Evolutionary conservation across 2,329 filamentous ascomycete genomes (phyloP).

Genomic region (Dothistroma septosporum): DNA sequence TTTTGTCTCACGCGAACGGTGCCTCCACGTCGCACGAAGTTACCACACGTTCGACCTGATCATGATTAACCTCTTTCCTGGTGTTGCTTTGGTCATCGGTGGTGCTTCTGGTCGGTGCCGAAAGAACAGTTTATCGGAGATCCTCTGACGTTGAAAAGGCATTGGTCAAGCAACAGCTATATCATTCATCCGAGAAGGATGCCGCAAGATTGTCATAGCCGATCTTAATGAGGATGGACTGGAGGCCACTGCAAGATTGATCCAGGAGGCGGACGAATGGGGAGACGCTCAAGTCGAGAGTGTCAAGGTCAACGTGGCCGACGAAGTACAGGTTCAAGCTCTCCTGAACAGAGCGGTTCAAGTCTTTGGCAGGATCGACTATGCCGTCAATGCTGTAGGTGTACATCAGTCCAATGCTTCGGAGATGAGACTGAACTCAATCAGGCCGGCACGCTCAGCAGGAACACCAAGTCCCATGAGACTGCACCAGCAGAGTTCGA

Average conservation of each 20-base stretch:
- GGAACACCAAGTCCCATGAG: slow-evolving; percentile 37
- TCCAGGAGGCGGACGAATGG: slow-evolving; percentile 25
- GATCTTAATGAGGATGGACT: slow-evolving; percentile 37
- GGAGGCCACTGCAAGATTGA: slow-evolving; percentile 34
- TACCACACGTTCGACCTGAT: slow-evolving; percentile 5
- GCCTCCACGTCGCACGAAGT: slow-evolving; percentile 8
- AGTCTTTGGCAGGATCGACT: slow-evolving; percentile 43
- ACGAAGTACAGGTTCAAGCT: slow-evolving; percentile 34
- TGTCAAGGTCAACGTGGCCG: slow-evolving; percentile 36
- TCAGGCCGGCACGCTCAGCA: slow-evolving; percentile 38
- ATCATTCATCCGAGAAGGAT: slow-evolving; percentile 46
- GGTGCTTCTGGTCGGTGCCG: slow-evolving; percentile 30
- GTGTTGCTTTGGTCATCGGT: slow-evolving; percentile 35
- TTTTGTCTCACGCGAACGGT: neutral
- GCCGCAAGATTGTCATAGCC: slow-evolving; percentile 41
- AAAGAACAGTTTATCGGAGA: neutral
- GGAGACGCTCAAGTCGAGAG: slow-evolving; percentile 25
- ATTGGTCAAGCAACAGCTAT: slow-evolving; percentile 44
- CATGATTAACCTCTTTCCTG: slow-evolving; percentile 26
- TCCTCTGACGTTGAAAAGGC: slow-evolving; percentile 27
- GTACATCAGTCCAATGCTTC: neutral
- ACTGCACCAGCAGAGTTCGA: slow-evolving; percentile 41
- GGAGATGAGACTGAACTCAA: neutral
- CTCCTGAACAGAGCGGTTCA: slow-evolving; percentile 35
- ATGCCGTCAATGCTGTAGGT: slow-evolving; percentile 45